Evolutionary conservation across 768 basidiomycete species (phyloP).

Genomic region (Polyporus arcularius): DNA sequence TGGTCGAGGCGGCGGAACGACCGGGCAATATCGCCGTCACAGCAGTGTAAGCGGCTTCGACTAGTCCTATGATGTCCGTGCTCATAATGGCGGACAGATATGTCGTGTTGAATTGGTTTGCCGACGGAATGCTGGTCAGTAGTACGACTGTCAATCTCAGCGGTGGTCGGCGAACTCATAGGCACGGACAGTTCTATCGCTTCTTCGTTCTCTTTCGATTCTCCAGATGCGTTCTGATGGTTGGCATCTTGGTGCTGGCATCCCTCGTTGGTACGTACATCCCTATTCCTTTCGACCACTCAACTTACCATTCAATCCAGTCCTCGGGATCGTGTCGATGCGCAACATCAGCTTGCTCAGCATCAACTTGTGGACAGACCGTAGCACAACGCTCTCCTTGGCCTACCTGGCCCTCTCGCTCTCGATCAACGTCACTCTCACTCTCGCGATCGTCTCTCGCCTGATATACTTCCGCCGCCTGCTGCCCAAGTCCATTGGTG

Average conservation of each 20-base stretch:
- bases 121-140: slow-evolving; percentile 31
- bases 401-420: slow-evolving; percentile 26
- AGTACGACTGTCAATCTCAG: not conserved
- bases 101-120: slow-evolving; percentile 31
- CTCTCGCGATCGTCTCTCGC: slow-evolving; percentile 21
- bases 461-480: slow-evolving; percentile 9
- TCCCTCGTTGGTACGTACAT: not conserved
- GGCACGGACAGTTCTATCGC: slow-evolving; percentile 15
- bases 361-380: slow-evolving; percentile 22
- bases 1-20: slow-evolving; percentile 18
- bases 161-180: not conserved
- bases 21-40: slow-evolving; percentile 25
- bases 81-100: slow-evolving; percentile 20
- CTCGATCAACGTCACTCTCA: slow-evolving; percentile 21
- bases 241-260: not conserved
- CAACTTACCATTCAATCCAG: not conserved
- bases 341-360: slow-evolving; percentile 12
- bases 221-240: slow-evolving; percentile 3
- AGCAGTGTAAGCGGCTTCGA: slow-evolving; percentile 21
- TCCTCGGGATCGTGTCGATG: slow-evolving; percentile 9
- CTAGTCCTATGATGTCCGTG: not conserved
- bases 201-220: slow-evolving; percentile 15
- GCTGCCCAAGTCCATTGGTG: not conserved
- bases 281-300: not conserved
- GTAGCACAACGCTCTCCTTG: slow-evolving; percentile 11